A percentile compares a stretch with the other conserved stretches of the same genome.
Conservation (phyloP, 140 eudicot species). For the Anethum foeniculum region DNA sequence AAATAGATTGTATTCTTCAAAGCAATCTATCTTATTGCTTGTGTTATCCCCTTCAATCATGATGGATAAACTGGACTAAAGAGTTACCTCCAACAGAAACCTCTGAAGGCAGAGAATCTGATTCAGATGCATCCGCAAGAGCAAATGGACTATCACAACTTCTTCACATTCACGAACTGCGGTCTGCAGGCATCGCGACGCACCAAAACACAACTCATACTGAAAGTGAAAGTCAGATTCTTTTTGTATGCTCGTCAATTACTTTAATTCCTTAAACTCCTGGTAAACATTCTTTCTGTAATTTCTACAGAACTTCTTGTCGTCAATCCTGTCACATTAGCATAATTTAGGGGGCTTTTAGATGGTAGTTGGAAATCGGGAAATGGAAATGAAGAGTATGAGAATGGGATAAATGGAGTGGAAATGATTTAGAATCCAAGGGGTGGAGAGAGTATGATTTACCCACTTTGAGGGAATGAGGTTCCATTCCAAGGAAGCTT, state of each 20-base stretch:
- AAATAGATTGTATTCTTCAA: background rate
- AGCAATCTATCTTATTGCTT: background rate
- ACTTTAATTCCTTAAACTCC: slow-evolving; percentile 89
- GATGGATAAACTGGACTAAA: too few species aligned
- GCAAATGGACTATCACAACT: slow-evolving; percentile 35
- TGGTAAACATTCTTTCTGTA: slow-evolving; percentile 35
- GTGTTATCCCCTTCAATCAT: too few species aligned
- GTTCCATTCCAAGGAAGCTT: too few species aligned
- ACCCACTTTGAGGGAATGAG: too few species aligned
- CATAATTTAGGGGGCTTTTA: background rate
- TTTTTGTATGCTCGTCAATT: slow-evolving; percentile 60
- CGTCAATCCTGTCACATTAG: slow-evolving; percentile 61
- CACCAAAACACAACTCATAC: too few species aligned
- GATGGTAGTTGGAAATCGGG: too few species aligned
- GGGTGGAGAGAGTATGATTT: too few species aligned
- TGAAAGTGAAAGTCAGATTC: slow-evolving; percentile 52
- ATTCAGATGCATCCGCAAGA: slow-evolving; percentile 38
- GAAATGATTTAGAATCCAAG: too few species aligned
- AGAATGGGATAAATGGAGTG: too few species aligned
- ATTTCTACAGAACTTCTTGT: slow-evolving; percentile 75
- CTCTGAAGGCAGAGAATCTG: slow-evolving; percentile 9
- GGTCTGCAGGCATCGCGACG: too few species aligned
- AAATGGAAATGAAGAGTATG: too few species aligned
- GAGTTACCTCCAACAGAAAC: background rate
- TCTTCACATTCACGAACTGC: too few species aligned